phyloP scores from a whole-genome alignment of 129 eudicot species.

The Deinandra increscens region DNA sequence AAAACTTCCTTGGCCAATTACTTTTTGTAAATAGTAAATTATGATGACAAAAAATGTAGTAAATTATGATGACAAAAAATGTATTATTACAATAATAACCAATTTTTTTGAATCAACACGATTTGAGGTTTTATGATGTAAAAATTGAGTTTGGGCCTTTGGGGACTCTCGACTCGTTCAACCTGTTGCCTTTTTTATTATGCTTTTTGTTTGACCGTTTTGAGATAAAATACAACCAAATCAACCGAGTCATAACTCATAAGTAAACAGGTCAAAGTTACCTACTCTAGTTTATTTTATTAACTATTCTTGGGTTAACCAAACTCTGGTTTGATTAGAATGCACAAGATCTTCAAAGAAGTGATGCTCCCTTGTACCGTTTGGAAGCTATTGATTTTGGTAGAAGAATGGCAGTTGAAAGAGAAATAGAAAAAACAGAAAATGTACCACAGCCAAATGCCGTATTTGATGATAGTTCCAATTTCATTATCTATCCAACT shows the following conservation, averaged over 20 bases:
- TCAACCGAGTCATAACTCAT: background rate
- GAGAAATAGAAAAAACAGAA: constrained; percentile 92
- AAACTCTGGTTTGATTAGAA: constrained; percentile 45
- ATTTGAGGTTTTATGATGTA: too few relatives aligned
- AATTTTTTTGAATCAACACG: too few relatives aligned
- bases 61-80: background rate
- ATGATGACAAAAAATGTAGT: background rate
- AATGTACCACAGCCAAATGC: constrained; percentile 93
- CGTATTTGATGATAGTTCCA: constrained; percentile 88
- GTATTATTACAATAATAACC: background rate
- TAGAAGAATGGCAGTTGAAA: constrained; percentile 95
- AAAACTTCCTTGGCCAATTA: background rate
- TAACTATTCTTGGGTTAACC: background rate
- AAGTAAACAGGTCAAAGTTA: background rate
- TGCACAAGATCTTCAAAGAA: constrained; percentile 96
- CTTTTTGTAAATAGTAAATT: background rate
- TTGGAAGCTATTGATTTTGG: constrained; percentile 98
- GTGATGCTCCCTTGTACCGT: constrained; percentile 82
- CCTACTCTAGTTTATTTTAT: background rate
- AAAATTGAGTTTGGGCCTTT: too few relatives aligned
- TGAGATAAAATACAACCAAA: background rate
- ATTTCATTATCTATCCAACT: constrained; percentile 89
- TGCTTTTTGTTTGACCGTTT: background rate
- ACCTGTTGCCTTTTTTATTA: background rate
- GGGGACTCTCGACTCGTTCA: background rate